Base-by-base conservation (phyloP, 2,329 filamentous ascomycete species). In the Alternaria triticimaculans region DNA sequence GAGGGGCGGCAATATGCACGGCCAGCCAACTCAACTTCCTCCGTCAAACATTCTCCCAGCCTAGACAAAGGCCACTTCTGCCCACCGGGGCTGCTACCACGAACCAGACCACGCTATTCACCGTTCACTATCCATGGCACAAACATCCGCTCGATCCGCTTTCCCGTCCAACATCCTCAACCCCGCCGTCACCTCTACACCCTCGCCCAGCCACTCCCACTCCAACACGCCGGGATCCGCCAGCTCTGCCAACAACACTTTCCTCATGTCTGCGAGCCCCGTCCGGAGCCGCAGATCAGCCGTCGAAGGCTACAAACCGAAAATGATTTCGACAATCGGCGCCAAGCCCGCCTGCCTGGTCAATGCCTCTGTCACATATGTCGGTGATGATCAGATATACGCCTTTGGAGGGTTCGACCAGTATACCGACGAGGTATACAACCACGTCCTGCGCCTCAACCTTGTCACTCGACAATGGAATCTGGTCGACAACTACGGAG, bases 351-450 rank as follows among this genome's bases (percentile, higher is more conserved):
- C 96, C 37, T 98, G 95, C 77, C 86, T 99, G 54, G 95, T 99
- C 71, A 99, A 99, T 84, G 96, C 96, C 56, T 98, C 96, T 1
- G 95, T 98, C 64, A 99, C 96, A n/a, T 97, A 97, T 80, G 97
- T 96, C 76, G 94, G 94, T 63, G 96, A 97, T 82, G 96, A 98
- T 79, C 90, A 96, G 80, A 98, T 99, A 73, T 98, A 96, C 81
- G 96, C 95, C 11, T 99, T 99, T 84, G 96, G 96, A 46, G 96
- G 96, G 18, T 99, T 99, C 76, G 96, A 99, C 78, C 95, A 98
- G 81, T 98, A 97, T 78, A 99, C 96, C 0, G 96, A 99, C 79
- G 96, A 99, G 84, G 90, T 99, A 18, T 99, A 99, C 82, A 99
- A 99, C 77, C 96, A 99, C 82, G 96, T 99, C 45, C 85, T 99